A percentile compares a stretch with the other conserved stretches of the same genome.
Evolutionary conservation across 257 asterid species (phyloP).

Genomic region (Fraxinus cuspidata): DNA sequence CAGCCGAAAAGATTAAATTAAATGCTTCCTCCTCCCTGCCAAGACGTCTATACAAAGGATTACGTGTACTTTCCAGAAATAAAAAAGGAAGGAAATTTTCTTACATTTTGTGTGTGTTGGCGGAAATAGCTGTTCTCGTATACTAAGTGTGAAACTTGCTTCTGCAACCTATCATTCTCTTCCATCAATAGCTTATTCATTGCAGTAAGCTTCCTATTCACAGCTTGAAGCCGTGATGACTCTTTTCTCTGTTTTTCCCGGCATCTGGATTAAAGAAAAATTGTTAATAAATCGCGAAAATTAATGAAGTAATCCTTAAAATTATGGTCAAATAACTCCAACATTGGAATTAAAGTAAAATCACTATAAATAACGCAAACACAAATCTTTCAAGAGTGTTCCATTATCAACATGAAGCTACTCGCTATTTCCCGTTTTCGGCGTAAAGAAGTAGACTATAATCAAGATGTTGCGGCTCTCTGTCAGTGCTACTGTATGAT

Average conservation of each 20-base stretch:
- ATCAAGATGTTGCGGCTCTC: neutral
- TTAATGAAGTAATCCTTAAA: neutral
- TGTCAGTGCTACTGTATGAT: too few relatives aligned
- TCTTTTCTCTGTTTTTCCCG: slow-evolving; percentile 95
- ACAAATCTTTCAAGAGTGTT: neutral
- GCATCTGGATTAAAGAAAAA: slow-evolving; percentile 51
- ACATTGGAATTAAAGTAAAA: neutral
- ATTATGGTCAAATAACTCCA: neutral
- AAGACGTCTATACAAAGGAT: too few relatives aligned
- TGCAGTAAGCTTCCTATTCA: slow-evolving; percentile 84
- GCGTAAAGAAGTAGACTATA: neutral
- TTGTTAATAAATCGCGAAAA: neutral
- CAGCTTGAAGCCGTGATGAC: slow-evolving; percentile 89
- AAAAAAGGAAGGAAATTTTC: neutral
- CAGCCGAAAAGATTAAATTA: too few relatives aligned
- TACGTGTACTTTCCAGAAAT: neutral
- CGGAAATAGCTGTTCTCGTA: slow-evolving; percentile 86
- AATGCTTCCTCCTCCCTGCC: neutral
- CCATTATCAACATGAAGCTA: neutral
- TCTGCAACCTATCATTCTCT: slow-evolving; percentile 96
- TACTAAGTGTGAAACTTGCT: slow-evolving; percentile 94
- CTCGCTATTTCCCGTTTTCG: neutral
- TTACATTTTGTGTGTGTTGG: slow-evolving; percentile 76
- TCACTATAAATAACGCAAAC: neutral
- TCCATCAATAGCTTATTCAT: slow-evolving; percentile 98